A percentile compares a stretch with the other conserved stretches of the same genome.
These are phyloP conservation scores for Salvia rosmarinus DNA, from an alignment of 257 asterid species.

Conservation along the genomic window DNA sequence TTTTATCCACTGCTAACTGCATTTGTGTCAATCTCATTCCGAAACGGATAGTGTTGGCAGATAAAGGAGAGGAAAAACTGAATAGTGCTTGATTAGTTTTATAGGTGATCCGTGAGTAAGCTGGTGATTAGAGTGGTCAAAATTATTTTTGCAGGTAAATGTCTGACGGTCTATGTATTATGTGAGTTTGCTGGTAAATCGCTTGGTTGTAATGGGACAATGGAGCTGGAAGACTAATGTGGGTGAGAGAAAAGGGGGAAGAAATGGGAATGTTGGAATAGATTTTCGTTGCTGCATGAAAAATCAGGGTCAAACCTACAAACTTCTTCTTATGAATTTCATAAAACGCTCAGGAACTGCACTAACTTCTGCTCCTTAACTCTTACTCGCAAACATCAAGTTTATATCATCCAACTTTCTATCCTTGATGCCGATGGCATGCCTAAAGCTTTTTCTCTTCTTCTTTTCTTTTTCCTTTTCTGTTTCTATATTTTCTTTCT, in stretches of 20 bases:
- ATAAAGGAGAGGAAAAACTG: not conserved
- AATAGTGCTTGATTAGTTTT: too few relatives aligned
- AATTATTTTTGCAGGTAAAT: conserved; percentile 1
- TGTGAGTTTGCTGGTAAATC: conserved; percentile 2
- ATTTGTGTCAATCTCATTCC: conserved; percentile 9
- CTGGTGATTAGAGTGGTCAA: not conserved
- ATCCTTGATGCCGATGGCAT: conserved; percentile 23
- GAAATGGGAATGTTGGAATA: conserved; percentile 6
- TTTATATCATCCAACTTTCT: not conserved
- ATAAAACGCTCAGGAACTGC: conserved; percentile 18
- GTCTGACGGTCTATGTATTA: conserved; percentile 20
- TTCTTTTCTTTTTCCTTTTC: not conserved
- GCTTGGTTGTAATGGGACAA: not conserved
- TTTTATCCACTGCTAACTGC: not conserved
- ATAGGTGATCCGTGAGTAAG: not conserved
- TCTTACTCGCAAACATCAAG: conserved; percentile 18
- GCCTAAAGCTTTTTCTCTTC: conserved; percentile 16
- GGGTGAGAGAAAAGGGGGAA: not conserved
- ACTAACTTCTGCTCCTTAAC: conserved; percentile 1
- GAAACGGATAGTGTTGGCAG: not conserved
- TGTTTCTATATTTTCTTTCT: not conserved
- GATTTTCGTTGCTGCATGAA: conserved; percentile 19
- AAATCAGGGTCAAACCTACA: not conserved
- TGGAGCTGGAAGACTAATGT: not conserved
- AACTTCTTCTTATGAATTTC: not conserved